Percentiles rank a stretch among this genome's conserved stretches.
Conservation (phyloP, 129 eudicot species). For the Calendula officinalis region DNA sequence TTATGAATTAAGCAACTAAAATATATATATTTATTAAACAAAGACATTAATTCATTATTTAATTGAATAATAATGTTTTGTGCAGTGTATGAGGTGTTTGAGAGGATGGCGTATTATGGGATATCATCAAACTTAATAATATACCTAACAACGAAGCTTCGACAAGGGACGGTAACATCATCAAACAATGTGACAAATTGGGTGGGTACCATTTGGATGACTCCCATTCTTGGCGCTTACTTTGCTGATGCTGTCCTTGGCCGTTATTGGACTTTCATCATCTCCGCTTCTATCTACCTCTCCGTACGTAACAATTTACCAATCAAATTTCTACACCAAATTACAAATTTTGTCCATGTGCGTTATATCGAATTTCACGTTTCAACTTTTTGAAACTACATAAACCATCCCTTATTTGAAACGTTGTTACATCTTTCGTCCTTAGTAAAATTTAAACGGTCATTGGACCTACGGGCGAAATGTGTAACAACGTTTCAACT, state of each 20-base stretch:
- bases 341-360: too few relatives aligned
- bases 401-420: neutral
- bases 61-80: neutral
- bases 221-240: constrained; percentile 87
- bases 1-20: too few relatives aligned
- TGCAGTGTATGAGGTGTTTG: constrained; percentile 81
- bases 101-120: constrained; percentile 85
- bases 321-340: too few relatives aligned
- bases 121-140: constrained; percentile 77
- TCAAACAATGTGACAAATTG: constrained; percentile 77
- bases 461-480: too few relatives aligned
- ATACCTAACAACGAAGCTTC: constrained; percentile 65
- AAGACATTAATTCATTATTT: too few relatives aligned
- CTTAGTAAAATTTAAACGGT: too few relatives aligned
- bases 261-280: constrained; percentile 78
- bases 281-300: constrained; percentile 62
- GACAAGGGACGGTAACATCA: constrained; percentile 62
- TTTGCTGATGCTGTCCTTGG: constrained; percentile 77
- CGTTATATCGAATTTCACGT: too few relatives aligned
- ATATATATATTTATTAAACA: too few relatives aligned
- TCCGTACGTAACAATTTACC: constrained; percentile 32
- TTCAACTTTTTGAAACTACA: neutral
- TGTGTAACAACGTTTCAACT: too few relatives aligned
- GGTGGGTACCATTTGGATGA: constrained; percentile 87
- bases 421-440: too few relatives aligned